Percentiles rank a stretch among this genome's conserved stretches.
Evolutionary conservation across 371 early-diverging fungal genomes (phyloP).

Genomic region (Rhizopus arrhizus): DNA sequence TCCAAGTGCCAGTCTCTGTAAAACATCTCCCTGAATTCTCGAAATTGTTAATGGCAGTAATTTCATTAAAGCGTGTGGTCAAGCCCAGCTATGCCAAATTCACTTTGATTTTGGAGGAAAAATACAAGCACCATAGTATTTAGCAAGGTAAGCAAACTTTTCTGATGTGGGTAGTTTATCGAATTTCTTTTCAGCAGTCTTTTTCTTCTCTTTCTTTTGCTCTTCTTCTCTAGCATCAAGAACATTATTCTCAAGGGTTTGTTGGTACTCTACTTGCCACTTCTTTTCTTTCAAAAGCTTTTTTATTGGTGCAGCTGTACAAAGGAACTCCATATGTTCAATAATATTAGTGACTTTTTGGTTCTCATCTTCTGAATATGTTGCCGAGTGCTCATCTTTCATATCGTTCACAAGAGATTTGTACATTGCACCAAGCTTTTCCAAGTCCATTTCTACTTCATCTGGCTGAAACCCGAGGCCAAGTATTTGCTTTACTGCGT

Average conservation of each 20-base stretch:
- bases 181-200: constrained; percentile 10
- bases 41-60: constrained; percentile 5
- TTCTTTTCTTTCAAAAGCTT: constrained; percentile 10
- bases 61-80: constrained; percentile 7
- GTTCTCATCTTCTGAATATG: constrained; percentile 6
- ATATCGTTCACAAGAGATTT: background rate
- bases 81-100: constrained; percentile 18
- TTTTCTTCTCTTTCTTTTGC: constrained; percentile 1
- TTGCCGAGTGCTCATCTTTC: background rate
- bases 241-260: constrained; percentile 7
- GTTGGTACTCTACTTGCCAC: constrained; percentile 4
- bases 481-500: constrained; percentile 2
- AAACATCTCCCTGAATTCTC: constrained; percentile 10
- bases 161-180: background rate
- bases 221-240: constrained; percentile 15
- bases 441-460: constrained; percentile 6
- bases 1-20: constrained; percentile 8
- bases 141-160: constrained; percentile 10
- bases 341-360: constrained; percentile 1
- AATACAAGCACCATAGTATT: constrained; percentile 9
- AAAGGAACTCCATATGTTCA: constrained; percentile 11
- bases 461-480: constrained; percentile 6
- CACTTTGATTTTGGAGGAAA: constrained; percentile 8
- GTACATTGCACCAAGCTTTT: constrained; percentile 13
- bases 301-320: constrained; percentile 11